Evolutionary conservation across 768 basidiomycete species (phyloP).

Genomic region (Boletus tomentosulus): DNA sequence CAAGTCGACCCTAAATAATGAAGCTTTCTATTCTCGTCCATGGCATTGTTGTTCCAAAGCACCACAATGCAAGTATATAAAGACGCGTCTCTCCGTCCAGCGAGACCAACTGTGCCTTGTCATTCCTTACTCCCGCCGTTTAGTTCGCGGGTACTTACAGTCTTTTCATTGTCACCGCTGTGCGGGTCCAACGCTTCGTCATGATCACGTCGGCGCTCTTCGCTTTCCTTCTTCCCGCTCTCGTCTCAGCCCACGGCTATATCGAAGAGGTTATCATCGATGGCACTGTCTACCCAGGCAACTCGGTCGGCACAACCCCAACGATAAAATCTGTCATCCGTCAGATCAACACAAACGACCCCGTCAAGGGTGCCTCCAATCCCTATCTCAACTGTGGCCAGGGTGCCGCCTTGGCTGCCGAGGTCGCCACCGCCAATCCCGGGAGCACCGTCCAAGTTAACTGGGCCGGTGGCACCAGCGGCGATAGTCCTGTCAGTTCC

Average conservation of each 20-base stretch:
- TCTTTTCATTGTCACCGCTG: constrained; percentile 17
- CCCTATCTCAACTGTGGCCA: constrained; percentile 57
- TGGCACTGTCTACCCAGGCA: constrained; percentile 29
- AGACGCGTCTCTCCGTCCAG: background rate
- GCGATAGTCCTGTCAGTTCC: constrained; percentile 15
- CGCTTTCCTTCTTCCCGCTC: constrained; percentile 17
- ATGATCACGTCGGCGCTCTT: constrained; percentile 15
- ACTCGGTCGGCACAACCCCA: constrained; percentile 25
- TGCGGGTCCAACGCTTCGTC: constrained; percentile 11
- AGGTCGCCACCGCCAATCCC: constrained; percentile 54
- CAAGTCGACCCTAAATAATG: background rate
- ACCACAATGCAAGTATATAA: background rate
- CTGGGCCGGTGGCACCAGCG: constrained; percentile 47
- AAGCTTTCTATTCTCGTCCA: background rate
- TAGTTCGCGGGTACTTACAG: background rate
- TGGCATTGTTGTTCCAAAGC: background rate
- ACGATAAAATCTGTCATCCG: constrained; percentile 38
- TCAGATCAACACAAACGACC: constrained; percentile 39
- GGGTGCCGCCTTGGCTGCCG: constrained; percentile 44
- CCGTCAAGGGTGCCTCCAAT: constrained; percentile 56
- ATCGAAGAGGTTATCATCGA: constrained; percentile 27
- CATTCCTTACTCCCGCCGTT: background rate
- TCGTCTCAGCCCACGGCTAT: constrained; percentile 31
- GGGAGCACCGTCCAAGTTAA: constrained; percentile 50
- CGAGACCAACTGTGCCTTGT: background rate